These are phyloP conservation scores for Diaporthe australafricana DNA, from an alignment of 2,329 filamentous ascomycete genomes.

Conservation along the genomic window DNA sequence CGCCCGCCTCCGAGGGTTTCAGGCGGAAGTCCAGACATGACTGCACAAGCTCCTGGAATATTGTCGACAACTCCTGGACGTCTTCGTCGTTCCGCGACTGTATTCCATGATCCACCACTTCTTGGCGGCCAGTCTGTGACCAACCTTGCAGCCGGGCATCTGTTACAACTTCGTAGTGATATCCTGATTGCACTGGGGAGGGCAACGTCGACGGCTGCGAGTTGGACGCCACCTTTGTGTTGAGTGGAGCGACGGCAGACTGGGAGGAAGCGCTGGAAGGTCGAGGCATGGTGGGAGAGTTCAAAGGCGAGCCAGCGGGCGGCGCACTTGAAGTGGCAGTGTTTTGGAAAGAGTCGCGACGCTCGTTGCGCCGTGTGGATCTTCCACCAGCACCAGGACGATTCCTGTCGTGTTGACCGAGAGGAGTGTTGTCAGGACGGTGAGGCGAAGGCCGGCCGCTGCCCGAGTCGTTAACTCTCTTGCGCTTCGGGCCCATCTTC, in stretches of 20 bases:
- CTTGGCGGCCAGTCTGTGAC: constrained; percentile 73
- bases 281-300: constrained; percentile 48
- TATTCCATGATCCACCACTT: constrained; percentile 73
- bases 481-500: constrained; percentile 70
- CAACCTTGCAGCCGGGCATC: constrained; percentile 76
- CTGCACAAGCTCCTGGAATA: constrained; percentile 88
- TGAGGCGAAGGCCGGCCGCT: constrained; percentile 70
- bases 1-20: constrained; percentile 75
- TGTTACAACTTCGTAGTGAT: constrained; percentile 82
- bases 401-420: constrained; percentile 70
- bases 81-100: constrained; percentile 77
- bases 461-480: constrained; percentile 63
- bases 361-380: constrained; percentile 59
- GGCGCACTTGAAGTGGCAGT: constrained; percentile 31
- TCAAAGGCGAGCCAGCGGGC: constrained; percentile 30
- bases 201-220: constrained; percentile 44
- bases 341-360: constrained; percentile 63
- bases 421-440: constrained; percentile 66
- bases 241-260: constrained; percentile 38
- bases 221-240: constrained; percentile 37
- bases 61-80: constrained; percentile 72
- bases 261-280: constrained; percentile 54
- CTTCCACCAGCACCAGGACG: constrained; percentile 58
- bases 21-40: constrained; percentile 78
- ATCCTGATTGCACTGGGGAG: constrained; percentile 58